A percentile compares a stretch with the other conserved stretches of the same genome.
These are phyloP conservation scores for Hanseniaspora pseudoguilliermondii DNA, from an alignment of 805 yeast genomes.

Conservation along the genomic window DNA sequence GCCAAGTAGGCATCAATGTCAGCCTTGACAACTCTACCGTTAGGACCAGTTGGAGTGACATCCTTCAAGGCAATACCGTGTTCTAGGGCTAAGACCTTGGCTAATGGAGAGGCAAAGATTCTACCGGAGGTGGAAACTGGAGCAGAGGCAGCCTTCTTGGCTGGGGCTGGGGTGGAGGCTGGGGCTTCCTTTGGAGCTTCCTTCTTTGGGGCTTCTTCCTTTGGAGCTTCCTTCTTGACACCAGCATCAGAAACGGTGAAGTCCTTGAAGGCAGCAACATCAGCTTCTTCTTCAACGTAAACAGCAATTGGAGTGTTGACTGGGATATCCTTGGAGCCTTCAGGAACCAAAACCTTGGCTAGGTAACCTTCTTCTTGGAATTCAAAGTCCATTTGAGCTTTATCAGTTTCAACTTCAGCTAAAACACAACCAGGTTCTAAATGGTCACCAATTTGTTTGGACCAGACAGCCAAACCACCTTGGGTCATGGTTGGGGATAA, in stretches of 20 bases:
- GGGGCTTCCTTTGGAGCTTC: conserved; percentile 21
- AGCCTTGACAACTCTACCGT: conserved; percentile 82
- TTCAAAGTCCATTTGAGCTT: conserved; percentile 96
- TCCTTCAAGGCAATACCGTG: conserved; percentile 77
- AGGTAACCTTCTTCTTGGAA: conserved; percentile 92
- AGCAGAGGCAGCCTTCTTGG: conserved; percentile 31
- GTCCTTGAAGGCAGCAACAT: conserved; percentile 76
- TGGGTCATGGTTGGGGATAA: conserved; percentile 98
- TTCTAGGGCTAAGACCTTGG: conserved; percentile 85
- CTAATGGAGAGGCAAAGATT: conserved; percentile 88
- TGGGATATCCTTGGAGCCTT: conserved; percentile 79
- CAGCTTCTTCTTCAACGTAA: conserved; percentile 74
- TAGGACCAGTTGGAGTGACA: conserved; percentile 86
- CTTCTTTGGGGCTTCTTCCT: conserved; percentile 27
- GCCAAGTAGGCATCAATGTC: conserved; percentile 69
- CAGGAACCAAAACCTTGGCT: conserved; percentile 74
- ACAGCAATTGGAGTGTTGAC: conserved; percentile 96
- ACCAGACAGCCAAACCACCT: conserved; percentile 85
- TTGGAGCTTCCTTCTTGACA: not conserved
- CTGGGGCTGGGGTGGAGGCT: conserved; percentile 19
- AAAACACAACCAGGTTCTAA: conserved; percentile 84
- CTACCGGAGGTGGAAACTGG: conserved; percentile 37
- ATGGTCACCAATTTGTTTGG: conserved; percentile 77
- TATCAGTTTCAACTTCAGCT: conserved; percentile 95
- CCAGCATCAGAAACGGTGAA: conserved; percentile 70